Percentiles rank a stretch among this genome's conserved stretches.
These are phyloP conservation scores for Boletellus ananas DNA, from an alignment of 768 basidiomycete species.

Conservation along the genomic window DNA sequence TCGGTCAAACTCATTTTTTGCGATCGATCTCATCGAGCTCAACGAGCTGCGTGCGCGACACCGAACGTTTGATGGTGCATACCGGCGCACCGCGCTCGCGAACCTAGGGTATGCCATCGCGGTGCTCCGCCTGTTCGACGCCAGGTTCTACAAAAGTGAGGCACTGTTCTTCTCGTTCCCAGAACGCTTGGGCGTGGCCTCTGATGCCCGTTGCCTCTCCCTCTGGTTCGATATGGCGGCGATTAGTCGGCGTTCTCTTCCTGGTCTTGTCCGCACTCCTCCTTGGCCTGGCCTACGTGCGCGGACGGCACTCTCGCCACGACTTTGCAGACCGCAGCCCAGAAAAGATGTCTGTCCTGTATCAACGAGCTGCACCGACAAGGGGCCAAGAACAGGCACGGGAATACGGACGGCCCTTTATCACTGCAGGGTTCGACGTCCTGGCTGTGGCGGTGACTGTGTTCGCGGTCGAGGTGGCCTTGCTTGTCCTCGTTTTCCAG, in stretches of 20 bases:
- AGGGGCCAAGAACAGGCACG: conserved; percentile 58
- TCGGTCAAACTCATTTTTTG: conserved; percentile 46
- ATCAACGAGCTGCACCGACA: conserved; percentile 45
- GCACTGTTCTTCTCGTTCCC: neutral
- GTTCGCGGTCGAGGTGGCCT: conserved; percentile 56
- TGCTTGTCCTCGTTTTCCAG: conserved; percentile 59
- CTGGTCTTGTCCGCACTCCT: conserved; percentile 59
- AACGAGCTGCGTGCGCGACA: conserved; percentile 77
- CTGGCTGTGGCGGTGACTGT: conserved; percentile 55
- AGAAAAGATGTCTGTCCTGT: conserved; percentile 25
- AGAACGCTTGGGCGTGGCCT: no score
- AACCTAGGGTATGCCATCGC: conserved; percentile 71
- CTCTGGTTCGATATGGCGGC: no score
- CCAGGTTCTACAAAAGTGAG: conserved; percentile 64
- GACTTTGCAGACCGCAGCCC: conserved; percentile 68
- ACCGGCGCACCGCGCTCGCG: conserved; percentile 69
- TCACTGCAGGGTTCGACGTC: conserved; percentile 78
- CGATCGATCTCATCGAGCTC: conserved; percentile 54
- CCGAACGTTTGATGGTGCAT: conserved; percentile 81
- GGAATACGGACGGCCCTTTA: conserved; percentile 72
- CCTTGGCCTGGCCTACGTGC: conserved; percentile 53
- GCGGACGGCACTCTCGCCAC: conserved; percentile 63
- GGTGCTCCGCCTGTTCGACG: conserved; percentile 76
- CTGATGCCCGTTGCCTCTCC: no score
- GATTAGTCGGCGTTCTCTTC: conserved; percentile 57